A percentile compares a stretch with the other conserved stretches of the same genome.
phyloP scores from a whole-genome alignment of 148 eudicot genomes.

The Limonium bicolor region DNA sequence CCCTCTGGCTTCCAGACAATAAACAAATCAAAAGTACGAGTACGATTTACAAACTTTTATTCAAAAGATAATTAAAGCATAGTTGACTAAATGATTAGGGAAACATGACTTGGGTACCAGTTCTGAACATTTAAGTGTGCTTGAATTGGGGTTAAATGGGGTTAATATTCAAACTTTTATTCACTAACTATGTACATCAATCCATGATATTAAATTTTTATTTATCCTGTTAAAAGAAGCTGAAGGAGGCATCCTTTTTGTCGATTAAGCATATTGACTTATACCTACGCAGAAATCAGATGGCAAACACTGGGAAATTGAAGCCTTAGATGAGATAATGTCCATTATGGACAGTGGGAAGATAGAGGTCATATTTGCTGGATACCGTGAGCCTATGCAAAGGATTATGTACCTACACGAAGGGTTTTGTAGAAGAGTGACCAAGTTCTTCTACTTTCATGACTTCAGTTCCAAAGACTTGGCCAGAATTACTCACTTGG shows the following conservation, averaged over 20 bases:
- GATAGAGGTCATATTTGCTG: constrained; percentile 88
- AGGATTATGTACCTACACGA: constrained; percentile 86
- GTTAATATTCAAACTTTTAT: too few relatives aligned
- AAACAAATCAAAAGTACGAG: too few relatives aligned
- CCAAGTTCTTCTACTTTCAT: constrained; percentile 82
- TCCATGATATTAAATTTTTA: too few relatives aligned
- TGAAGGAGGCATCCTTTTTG: constrained; percentile 93
- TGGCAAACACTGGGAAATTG: constrained; percentile 88
- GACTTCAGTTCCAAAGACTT: constrained; percentile 61
- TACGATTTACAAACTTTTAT: too few relatives aligned
- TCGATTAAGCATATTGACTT: constrained; percentile 90
- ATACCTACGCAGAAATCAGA: constrained; percentile 94
- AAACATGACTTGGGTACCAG: too few relatives aligned
- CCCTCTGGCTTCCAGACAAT: too few relatives aligned
- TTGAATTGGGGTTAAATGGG: too few relatives aligned
- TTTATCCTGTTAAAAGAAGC: constrained; percentile 76
- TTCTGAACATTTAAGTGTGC: too few relatives aligned
- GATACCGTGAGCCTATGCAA: constrained; percentile 96
- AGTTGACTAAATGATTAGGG: too few relatives aligned
- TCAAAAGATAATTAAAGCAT: too few relatives aligned
- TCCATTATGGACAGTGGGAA: constrained; percentile 94
- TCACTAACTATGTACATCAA: too few relatives aligned
- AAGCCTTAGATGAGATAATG: constrained; percentile 97
- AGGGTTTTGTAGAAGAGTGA: constrained; percentile 95
- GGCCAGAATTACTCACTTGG: constrained; percentile 56